These are phyloP conservation scores for Tilletiopsis washingtonensis DNA, from an alignment of 1,284 basidiomycete species.

Conservation along the genomic window DNA sequence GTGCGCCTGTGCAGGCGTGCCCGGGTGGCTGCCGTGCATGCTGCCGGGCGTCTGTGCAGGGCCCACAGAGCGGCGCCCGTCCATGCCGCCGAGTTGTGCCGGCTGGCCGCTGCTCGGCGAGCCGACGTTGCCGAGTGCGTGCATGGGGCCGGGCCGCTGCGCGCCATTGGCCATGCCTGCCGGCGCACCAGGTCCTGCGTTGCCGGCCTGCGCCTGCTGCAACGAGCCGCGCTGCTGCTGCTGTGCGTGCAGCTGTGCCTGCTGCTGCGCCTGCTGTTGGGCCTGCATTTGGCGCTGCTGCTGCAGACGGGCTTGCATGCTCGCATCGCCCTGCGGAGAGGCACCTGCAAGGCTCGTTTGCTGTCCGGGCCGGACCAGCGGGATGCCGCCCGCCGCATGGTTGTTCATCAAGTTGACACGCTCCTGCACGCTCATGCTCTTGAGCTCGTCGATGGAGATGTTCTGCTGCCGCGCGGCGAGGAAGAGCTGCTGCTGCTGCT, in stretches of 20 bases:
- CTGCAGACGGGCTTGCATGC: conserved; percentile 34
- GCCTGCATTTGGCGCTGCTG: conserved; percentile 20
- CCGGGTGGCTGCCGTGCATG: background rate
- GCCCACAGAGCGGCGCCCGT: background rate
- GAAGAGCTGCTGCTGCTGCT: conserved; percentile 40
- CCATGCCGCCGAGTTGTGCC: background rate
- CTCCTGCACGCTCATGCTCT: conserved; percentile 38
- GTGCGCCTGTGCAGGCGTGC: background rate
- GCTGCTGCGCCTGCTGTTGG: conserved; percentile 5
- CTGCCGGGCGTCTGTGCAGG: background rate
- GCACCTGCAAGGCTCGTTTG: too few species aligned
- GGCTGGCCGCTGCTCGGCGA: background rate
- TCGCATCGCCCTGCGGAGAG: too few species aligned
- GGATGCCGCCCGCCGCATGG: too few species aligned
- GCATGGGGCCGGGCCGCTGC: too few species aligned
- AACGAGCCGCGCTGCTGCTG: conserved; percentile 5
- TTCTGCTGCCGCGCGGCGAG: conserved; percentile 35
- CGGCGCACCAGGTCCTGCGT: too few species aligned
- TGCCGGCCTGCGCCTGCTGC: too few species aligned
- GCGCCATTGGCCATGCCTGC: too few species aligned
- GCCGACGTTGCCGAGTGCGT: too few species aligned
- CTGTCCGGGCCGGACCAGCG: too few species aligned
- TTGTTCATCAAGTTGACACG: too few species aligned
- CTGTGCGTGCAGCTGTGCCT: conserved; percentile 21
- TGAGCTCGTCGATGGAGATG: conserved; percentile 40